Evolutionary conservation across 176 grass and related monocot genomes (phyloP).

Genomic region (Paspalum notatum): DNA sequence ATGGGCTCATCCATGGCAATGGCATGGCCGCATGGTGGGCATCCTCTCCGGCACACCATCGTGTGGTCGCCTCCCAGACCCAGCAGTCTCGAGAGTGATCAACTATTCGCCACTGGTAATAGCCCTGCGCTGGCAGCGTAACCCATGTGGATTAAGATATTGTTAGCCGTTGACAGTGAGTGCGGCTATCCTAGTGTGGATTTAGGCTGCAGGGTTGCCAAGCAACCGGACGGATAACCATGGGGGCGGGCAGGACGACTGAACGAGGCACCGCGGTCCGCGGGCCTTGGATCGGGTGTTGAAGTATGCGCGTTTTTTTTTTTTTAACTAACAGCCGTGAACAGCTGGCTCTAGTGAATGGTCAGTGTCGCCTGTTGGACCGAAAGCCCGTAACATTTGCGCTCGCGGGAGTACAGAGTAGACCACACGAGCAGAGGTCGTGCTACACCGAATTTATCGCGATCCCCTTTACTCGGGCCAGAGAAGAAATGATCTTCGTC

Average conservation of each 20-base stretch:
- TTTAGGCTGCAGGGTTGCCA: conserved; percentile 3
- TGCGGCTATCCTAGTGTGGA: neutral
- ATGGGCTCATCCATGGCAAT: neutral
- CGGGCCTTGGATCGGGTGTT: conserved; percentile 37
- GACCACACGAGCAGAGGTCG: no score
- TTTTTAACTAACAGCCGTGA: neutral
- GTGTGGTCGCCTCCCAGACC: no score
- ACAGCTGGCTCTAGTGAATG: neutral
- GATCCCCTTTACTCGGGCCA: no score
- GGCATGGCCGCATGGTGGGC: neutral
- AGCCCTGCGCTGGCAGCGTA: neutral
- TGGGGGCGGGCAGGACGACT: neutral
- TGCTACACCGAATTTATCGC: no score
- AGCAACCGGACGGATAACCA: conserved; percentile 10
- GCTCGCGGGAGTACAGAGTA: no score
- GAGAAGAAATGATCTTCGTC: no score
- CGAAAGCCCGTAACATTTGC: neutral
- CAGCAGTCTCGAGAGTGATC: neutral
- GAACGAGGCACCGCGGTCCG: conserved; percentile 4
- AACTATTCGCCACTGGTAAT: no score
- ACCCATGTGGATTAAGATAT: conserved; percentile 10
- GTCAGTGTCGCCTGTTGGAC: neutral
- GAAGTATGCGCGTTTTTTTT: neutral
- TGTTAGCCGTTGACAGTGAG: conserved; percentile 9
- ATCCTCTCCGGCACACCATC: neutral